Base-by-base conservation (phyloP, 106 monocot genomes). In the Ottelia alismoides region DNA sequence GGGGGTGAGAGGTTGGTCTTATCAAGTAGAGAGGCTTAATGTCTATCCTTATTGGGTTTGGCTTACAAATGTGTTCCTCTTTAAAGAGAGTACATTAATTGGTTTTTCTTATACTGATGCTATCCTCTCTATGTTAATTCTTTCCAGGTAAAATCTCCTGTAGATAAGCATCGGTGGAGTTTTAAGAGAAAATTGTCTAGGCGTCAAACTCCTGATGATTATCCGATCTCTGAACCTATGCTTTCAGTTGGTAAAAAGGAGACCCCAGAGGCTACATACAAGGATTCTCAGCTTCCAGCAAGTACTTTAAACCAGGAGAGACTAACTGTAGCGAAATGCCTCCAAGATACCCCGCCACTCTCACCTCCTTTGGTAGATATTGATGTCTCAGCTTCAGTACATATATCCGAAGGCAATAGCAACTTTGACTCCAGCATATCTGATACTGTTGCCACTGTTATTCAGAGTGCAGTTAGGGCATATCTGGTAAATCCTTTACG, bases 91-190 rank as follows among this genome's bases (percentile, higher is more conserved):
- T n/a, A n/a, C n/a, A n/a, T n/a, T n/a, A n/a, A n/a, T n/a, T n/a
- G n/a, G n/a, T n/a, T n/a, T n/a, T n/a, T n/a, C 49, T 49, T 49
- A 49, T 22, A 20, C 22, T 49, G 2, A 7, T 22, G 22, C 49
- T 5, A 20, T 49, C 20, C 2, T 49, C 6, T n/a, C n/a, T n/a
- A n/a, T n/a, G n/a, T n/a, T n/a, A n/a, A n/a, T n/a, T 40, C 35
- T 14, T 70, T 77, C 26, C 62, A 87, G 86, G 55, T 45, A 53
- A 74, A 77, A 71, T 59, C 61, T 32, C 58, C 81, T 62, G 67
- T 75, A 44, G 80, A 73, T 35, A 98, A 89, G 57, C 65, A 72
- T 22, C 69, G 76, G 45, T 98, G 96, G 96, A 89, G 96, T 65
- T 89, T 98, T 60, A 66, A 78, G 23, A 89, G 79, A 72, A 98